phyloP scores from a whole-genome alignment of 2,329 filamentous ascomycete genomes.

The Nemania sp. region DNA sequence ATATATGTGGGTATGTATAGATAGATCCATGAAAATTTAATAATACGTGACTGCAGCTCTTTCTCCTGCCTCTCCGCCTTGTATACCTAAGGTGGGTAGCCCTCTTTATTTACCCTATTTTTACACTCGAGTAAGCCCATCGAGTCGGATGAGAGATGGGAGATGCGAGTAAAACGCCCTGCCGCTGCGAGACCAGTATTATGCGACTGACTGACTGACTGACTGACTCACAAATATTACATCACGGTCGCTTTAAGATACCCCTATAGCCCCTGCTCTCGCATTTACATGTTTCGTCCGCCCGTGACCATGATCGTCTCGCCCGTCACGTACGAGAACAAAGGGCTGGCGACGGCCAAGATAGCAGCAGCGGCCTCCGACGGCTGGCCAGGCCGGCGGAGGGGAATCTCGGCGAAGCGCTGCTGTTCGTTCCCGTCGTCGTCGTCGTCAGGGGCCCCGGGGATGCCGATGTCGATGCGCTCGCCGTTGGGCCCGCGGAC shows the following conservation, averaged over 20 bases:
- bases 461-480: slow-evolving; percentile 76
- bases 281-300: slow-evolving; percentile 62
- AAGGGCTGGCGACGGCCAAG: slow-evolving; percentile 77
- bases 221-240: not conserved
- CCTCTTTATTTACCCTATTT: not conserved
- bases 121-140: not conserved
- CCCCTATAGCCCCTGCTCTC: too few species aligned
- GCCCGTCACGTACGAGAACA: slow-evolving; percentile 83
- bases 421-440: slow-evolving; percentile 45
- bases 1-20: too few species aligned
- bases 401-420: slow-evolving; percentile 70
- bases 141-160: not conserved
- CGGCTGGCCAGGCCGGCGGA: slow-evolving; percentile 75
- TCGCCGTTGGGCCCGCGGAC: slow-evolving; percentile 76
- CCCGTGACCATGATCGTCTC: slow-evolving; percentile 89
- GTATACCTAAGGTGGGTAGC: not conserved
- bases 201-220: not conserved
- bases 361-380: slow-evolving; percentile 80
- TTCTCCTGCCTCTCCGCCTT: not conserved
- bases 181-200: not conserved
- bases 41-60: slow-evolving; percentile 28
- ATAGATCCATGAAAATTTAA: slow-evolving; percentile 29
- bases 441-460: slow-evolving; percentile 58
- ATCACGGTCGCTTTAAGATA: not conserved
- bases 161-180: not conserved